Evolutionary conservation across 2,329 filamentous ascomycete species (phyloP).

Genomic region (Diaporthe citriasiana): DNA sequence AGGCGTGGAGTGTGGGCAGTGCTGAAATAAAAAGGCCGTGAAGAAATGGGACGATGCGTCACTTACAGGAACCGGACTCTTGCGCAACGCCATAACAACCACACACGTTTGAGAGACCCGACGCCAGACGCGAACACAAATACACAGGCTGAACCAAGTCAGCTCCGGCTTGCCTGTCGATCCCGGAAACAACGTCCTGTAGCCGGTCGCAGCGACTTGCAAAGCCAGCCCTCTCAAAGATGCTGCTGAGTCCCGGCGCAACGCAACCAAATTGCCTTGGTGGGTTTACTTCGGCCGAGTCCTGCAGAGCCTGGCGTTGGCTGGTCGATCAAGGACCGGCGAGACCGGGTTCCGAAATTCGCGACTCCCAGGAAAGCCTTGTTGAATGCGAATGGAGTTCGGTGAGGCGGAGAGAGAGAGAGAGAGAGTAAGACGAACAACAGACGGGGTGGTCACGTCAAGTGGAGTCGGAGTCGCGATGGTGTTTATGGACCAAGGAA

Average conservation of each 20-base stretch:
- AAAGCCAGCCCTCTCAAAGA: not conserved
- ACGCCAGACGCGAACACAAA: constrained; percentile 17
- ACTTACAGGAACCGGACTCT: constrained; percentile 42
- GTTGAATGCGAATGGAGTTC: not conserved
- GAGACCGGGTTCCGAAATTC: not conserved
- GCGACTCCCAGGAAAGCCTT: not conserved
- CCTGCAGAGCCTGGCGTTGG: not conserved
- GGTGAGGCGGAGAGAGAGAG: not conserved
- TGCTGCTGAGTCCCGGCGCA: not conserved
- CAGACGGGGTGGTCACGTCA: constrained; percentile 16
- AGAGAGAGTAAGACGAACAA: not conserved
- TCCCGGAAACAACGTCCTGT: not conserved
- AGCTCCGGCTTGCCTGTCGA: not conserved
- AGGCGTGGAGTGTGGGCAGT: constrained; percentile 17
- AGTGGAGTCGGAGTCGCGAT: constrained; percentile 18
- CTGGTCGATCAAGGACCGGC: constrained; percentile 17
- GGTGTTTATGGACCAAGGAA: not conserved
- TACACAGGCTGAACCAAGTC: constrained; percentile 7
- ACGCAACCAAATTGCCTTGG: constrained; percentile 10
- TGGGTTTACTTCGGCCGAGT: constrained; percentile 16
- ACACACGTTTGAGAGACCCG: constrained; percentile 25
- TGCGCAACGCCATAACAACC: constrained; percentile 42
- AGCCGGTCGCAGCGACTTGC: not conserved
- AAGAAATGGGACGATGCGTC: constrained; percentile 41
- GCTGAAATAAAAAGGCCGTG: constrained; percentile 2